These are phyloP conservation scores for Chrysophaeum taylorii DNA, from an alignment of 352 stramenopile species.

Conservation along the genomic window DNA sequence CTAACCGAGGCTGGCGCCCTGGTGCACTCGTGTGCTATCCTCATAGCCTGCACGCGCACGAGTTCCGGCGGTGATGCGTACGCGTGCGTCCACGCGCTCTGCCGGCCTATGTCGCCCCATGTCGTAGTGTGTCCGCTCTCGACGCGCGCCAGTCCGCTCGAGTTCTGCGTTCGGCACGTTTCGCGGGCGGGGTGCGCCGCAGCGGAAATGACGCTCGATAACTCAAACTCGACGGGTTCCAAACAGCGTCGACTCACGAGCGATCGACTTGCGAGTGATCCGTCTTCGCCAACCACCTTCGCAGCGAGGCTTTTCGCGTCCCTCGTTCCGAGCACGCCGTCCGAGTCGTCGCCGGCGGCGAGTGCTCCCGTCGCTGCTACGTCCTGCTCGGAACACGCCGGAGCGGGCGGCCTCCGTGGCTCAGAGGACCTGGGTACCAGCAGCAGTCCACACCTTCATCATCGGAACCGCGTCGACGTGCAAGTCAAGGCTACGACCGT, in stretches of 20 bases:
- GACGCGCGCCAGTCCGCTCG: neutral
- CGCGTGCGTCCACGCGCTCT: slow-evolving; percentile 1
- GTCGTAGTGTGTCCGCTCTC: neutral
- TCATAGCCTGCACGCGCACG: neutral
- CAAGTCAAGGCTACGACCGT: neutral
- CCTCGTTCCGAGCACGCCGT: neutral
- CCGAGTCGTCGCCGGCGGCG: neutral
- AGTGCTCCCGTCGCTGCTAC: neutral
- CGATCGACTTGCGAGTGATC: too few relatives aligned
- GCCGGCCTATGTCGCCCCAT: neutral
- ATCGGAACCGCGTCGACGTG: neutral
- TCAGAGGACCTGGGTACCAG: too few relatives aligned
- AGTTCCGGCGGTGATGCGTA: slow-evolving; percentile 1
- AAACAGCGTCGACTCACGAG: too few relatives aligned
- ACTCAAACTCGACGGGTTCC: too few relatives aligned
- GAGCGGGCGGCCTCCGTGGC: too few relatives aligned
- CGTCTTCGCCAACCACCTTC: neutral
- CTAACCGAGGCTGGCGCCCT: slow-evolving; percentile 2
- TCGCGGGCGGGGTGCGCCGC: too few relatives aligned
- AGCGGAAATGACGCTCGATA: too few relatives aligned
- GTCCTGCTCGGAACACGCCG: neutral
- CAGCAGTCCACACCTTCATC: too few relatives aligned
- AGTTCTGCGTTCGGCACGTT: neutral
- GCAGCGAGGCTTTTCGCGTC: neutral
- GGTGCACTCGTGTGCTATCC: neutral